These are phyloP conservation scores for Sarocladium kiliense DNA, from an alignment of 2,329 filamentous ascomycete species.

Conservation along the genomic window DNA sequence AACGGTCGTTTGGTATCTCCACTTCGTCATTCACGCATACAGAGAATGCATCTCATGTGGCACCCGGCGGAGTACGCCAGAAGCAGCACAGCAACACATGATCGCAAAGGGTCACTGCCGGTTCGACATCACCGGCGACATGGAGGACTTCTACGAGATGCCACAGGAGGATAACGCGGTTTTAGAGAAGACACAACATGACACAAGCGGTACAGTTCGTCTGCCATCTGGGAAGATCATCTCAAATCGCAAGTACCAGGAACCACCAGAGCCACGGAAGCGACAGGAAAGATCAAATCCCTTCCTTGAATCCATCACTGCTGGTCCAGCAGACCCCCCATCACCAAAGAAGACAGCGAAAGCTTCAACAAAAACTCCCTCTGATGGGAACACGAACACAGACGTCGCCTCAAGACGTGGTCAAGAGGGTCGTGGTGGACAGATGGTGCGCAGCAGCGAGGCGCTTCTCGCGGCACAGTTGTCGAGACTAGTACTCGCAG, in stretches of 20 bases:
- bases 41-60: slow-evolving; percentile 47
- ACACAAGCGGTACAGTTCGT: slow-evolving; percentile 17
- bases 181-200: not conserved
- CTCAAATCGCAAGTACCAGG: slow-evolving; percentile 16
- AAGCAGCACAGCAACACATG: slow-evolving; percentile 49
- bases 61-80: slow-evolving; percentile 31
- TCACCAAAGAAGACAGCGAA: not conserved
- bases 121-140: slow-evolving; percentile 32
- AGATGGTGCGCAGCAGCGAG: slow-evolving; percentile 13
- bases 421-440: not conserved
- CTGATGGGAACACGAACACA: not conserved
- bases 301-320: not conserved
- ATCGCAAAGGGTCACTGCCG: slow-evolving; percentile 41
- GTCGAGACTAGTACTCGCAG: slow-evolving; percentile 13
- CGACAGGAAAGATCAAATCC: not conserved
- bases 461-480: slow-evolving; percentile 15
- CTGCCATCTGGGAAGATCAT: slow-evolving; percentile 28
- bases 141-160: slow-evolving; percentile 35
- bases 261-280: not conserved
- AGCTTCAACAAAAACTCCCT: not conserved
- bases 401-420: not conserved
- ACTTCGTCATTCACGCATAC: slow-evolving; percentile 42
- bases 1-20: slow-evolving; percentile 41
- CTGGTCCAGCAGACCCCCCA: not conserved
- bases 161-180: slow-evolving; percentile 10